Conservation (phyloP, 2,329 filamentous ascomycete genomes). For the Westerdykella aurantiaca region DNA sequence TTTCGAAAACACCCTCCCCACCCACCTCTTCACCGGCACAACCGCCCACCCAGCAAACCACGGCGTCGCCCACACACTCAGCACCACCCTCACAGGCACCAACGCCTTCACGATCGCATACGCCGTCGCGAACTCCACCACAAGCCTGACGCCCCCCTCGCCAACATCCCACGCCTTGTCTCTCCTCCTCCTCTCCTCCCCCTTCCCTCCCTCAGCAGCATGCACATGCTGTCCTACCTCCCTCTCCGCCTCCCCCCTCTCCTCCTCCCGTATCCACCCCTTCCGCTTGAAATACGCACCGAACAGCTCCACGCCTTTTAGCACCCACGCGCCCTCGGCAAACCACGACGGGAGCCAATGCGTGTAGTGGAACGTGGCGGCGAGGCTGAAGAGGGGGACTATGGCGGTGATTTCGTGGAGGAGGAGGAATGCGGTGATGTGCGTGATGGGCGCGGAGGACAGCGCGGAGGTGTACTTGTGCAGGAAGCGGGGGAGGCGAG, state of each 20-base stretch:
- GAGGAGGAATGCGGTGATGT: conserved; percentile 79
- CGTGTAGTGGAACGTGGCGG: conserved; percentile 73
- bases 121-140: conserved; percentile 72
- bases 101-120: conserved; percentile 87
- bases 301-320: conserved; percentile 65
- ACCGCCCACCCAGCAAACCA: conserved; percentile 64
- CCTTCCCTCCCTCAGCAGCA: background rate
- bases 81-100: conserved; percentile 67
- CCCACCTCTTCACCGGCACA: conserved; percentile 21
- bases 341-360: conserved; percentile 62
- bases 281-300: conserved; percentile 71
- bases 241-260: conserved; percentile 42
- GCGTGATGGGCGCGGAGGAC: conserved; percentile 69
- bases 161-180: conserved; percentile 37
- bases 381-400: conserved; percentile 68
- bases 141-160: conserved; percentile 47
- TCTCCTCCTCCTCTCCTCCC: conserved; percentile 14
- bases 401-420: conserved; percentile 90
- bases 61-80: conserved; percentile 83
- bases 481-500: conserved; percentile 56
- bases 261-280: conserved; percentile 65
- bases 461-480: conserved; percentile 65
- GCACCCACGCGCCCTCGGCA: conserved; percentile 48
- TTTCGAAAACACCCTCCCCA: conserved; percentile 38
- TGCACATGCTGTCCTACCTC: conserved; percentile 25